phyloP scores from a whole-genome alignment of 768 basidiomycete genomes.

The Fomitopsis serialis region DNA sequence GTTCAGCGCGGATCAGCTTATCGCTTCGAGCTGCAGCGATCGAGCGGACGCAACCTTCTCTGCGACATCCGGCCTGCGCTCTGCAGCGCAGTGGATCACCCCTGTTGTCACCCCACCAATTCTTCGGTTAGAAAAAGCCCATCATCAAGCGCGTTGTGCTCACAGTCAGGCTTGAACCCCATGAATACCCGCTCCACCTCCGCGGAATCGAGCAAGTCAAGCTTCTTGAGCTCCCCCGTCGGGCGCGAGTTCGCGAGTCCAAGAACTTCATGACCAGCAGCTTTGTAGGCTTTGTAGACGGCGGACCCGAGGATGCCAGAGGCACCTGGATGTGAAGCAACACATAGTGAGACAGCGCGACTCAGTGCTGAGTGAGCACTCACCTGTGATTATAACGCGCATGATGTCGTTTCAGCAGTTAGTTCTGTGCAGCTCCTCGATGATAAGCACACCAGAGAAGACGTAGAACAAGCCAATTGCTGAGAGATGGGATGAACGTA shows the following conservation, averaged over 20 bases:
- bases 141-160: slow-evolving; percentile 24
- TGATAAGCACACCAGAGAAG: too few relatives aligned
- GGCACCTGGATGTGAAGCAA: slow-evolving; percentile 69
- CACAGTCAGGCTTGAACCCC: slow-evolving; percentile 65
- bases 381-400: too few relatives aligned
- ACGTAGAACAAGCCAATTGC: too few relatives aligned
- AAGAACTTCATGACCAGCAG: slow-evolving; percentile 39
- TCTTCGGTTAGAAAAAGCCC: background rate
- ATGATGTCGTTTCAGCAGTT: too few relatives aligned
- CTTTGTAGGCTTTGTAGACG: slow-evolving; percentile 61
- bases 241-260: slow-evolving; percentile 73
- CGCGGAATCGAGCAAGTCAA: slow-evolving; percentile 63
- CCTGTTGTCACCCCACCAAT: slow-evolving; percentile 33
- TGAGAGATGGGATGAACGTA: too few relatives aligned
- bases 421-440: too few relatives aligned
- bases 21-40: slow-evolving; percentile 1
- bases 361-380: too few relatives aligned
- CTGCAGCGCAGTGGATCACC: slow-evolving; percentile 95
- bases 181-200: slow-evolving; percentile 52
- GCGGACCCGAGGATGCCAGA: slow-evolving; percentile 89
- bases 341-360: too few relatives aligned
- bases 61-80: slow-evolving; percentile 88
- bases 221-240: slow-evolving; percentile 41
- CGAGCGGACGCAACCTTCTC: slow-evolving; percentile 54
- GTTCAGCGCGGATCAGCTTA: background rate